phyloP scores from a whole-genome alignment of 805 yeast species.

The Sporopachydermia lactativora region DNA sequence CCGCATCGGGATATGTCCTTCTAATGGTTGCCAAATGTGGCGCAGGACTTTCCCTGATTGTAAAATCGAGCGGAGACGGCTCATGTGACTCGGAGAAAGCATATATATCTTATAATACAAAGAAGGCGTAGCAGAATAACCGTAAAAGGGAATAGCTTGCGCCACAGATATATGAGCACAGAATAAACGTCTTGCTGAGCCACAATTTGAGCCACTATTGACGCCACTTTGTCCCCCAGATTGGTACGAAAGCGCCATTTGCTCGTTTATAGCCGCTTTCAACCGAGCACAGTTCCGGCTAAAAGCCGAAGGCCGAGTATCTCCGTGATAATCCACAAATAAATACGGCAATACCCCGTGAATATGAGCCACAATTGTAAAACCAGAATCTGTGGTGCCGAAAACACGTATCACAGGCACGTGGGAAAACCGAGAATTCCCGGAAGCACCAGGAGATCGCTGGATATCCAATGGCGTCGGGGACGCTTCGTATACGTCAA shows the following conservation, averaged over 20 bases:
- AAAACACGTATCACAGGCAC: conserved; percentile 72
- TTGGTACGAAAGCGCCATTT: conserved; percentile 14
- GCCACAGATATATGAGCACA: conserved; percentile 52
- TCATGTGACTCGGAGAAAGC: conserved; percentile 43
- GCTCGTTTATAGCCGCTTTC: conserved; percentile 13
- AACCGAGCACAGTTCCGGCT: conserved; percentile 9
- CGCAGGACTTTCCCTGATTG: conserved; percentile 29
- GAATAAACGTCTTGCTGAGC: conserved; percentile 20
- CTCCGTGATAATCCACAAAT: conserved; percentile 46
- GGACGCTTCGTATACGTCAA: conserved; percentile 17
- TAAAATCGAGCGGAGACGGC: conserved; percentile 38
- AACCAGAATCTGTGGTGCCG: conserved; percentile 54
- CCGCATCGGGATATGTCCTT: conserved; percentile 65
- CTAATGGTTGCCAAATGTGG: conserved; percentile 38
- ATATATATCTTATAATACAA: conserved; percentile 56
- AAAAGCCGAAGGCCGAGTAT: conserved; percentile 10
- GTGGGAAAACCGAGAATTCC: conserved; percentile 22
- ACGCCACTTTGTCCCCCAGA: conserved; percentile 9
- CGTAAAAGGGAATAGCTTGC: conserved; percentile 73
- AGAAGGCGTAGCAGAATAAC: conserved; percentile 55
- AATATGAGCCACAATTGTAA: conserved; percentile 49
- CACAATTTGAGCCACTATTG: background rate
- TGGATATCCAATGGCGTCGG: conserved; percentile 5
- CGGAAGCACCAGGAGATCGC: conserved; percentile 10
- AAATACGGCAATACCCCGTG: conserved; percentile 82